phyloP scores from a whole-genome alignment of 768 basidiomycete genomes.

The Tricholoma matsutake region DNA sequence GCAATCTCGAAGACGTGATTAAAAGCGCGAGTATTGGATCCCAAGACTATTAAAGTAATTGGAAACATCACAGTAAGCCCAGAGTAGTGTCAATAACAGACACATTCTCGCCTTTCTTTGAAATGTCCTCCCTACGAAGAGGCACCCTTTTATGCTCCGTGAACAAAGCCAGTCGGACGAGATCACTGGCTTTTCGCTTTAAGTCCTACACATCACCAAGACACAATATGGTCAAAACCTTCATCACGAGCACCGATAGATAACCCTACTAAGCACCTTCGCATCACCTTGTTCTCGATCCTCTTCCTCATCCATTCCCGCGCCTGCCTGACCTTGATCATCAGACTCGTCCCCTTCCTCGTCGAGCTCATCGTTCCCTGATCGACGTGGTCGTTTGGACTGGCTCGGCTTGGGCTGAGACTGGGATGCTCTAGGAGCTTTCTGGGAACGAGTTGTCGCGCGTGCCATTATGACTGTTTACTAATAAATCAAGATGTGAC shows the following conservation, averaged over 20 bases:
- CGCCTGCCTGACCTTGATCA: slow-evolving; percentile 29
- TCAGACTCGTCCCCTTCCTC: slow-evolving; percentile 34
- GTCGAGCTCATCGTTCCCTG: slow-evolving; percentile 30
- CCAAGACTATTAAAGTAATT: slow-evolving; percentile 26
- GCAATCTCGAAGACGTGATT: slow-evolving; percentile 60
- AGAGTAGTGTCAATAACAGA: background rate
- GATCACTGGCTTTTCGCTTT: slow-evolving; percentile 60
- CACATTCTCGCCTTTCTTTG: slow-evolving; percentile 62
- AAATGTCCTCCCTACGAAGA: slow-evolving; percentile 80
- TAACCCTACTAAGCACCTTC: slow-evolving; percentile 4
- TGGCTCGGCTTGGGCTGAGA: slow-evolving; percentile 36
- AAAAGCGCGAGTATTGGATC: slow-evolving; percentile 52
- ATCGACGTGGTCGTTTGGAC: slow-evolving; percentile 31
- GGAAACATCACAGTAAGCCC: background rate
- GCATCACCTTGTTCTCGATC: slow-evolving; percentile 22
- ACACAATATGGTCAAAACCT: background rate
- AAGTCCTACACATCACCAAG: slow-evolving; percentile 44
- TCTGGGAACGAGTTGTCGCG: slow-evolving; percentile 39
- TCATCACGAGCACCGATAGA: background rate
- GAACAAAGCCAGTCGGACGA: slow-evolving; percentile 82
- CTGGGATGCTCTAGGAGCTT: slow-evolving; percentile 31
- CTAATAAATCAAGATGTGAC: background rate
- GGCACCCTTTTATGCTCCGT: slow-evolving; percentile 66
- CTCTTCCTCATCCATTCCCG: slow-evolving; percentile 30
- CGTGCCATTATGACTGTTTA: slow-evolving; percentile 26